Evolutionary conservation across 116 monocot genomes (phyloP).

Genomic region (Dioscorea cayenensis): DNA sequence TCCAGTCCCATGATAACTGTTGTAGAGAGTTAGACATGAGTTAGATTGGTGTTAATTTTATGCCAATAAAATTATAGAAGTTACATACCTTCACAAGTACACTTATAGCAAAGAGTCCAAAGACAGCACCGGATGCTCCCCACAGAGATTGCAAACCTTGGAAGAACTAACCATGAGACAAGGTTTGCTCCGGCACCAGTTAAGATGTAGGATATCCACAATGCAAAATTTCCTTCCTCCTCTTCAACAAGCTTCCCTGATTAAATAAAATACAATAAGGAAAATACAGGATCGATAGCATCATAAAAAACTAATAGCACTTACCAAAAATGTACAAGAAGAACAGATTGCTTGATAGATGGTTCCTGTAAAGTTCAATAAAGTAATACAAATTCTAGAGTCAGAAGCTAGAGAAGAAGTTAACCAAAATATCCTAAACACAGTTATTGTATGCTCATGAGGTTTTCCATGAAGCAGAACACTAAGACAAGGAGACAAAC

Average conservation of each 20-base stretch:
- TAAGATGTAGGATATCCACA: constrained; percentile 94
- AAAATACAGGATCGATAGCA: not conserved
- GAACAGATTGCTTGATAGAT: constrained; percentile 94
- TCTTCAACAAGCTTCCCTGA: constrained; percentile 98
- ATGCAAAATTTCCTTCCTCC: constrained; percentile 85
- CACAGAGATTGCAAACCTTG: constrained; percentile 66
- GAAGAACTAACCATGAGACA: constrained; percentile 91
- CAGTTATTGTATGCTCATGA: too few species aligned
- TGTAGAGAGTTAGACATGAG: not conserved
- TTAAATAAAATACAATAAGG: constrained; percentile 2
- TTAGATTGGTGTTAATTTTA: not conserved
- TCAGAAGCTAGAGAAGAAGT: not conserved
- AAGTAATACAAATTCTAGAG: not conserved
- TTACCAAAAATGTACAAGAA: constrained; percentile 98
- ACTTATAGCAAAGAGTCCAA: constrained; percentile 92
- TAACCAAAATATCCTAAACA: not conserved
- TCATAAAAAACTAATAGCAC: constrained; percentile 12
- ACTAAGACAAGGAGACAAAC: not conserved
- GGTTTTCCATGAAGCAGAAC: not conserved
- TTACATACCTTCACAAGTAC: constrained; percentile 84
- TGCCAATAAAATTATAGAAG: not conserved
- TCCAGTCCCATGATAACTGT: constrained; percentile 98
- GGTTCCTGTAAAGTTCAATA: constrained; percentile 58
- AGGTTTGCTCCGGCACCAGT: constrained; percentile 93
- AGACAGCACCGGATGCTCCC: constrained; percentile 98